Base-by-base conservation (phyloP, 352 stramenopile genomes). In the Phytophthora uliginosa region DNA sequence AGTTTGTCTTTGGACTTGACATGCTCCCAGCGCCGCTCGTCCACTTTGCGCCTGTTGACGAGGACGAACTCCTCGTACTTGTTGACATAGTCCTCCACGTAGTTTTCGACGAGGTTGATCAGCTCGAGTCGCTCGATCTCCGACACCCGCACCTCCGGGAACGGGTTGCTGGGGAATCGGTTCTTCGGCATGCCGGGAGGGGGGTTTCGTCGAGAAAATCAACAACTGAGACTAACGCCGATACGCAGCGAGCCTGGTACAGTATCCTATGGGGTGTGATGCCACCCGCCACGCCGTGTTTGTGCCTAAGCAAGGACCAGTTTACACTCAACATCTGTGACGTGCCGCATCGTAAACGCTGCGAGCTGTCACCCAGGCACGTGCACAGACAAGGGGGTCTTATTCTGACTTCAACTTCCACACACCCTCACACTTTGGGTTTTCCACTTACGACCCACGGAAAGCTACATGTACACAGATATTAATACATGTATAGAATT, bases 21-120 rank as follows among this genome's bases (percentile, higher is more conserved):
- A 20, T 60, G 36, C n/a, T 65, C 64, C 66, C 66, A 78, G 28
- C 66, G 66, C 18, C 31, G 34, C 13, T 63, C 28, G 52, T 78
- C 71, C 31, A 78, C 60, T 34, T 75, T 62, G 31, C 66, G 65
- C 26, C 58, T 61, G 20, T 70, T 55, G 36, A 66, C 45, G 15
- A 63, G 34, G 13, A 74, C 70, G 28, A 70, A 63, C 53, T 69
- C 34, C 50, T 69, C 53, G 55, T 63, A 77, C 38, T 84, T 80
- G 26, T 31, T 54, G 48, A 67, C 34, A 33, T 75, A 66, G 47
- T 75, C 55, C 9, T 66, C 36, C 20, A 75, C 51, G 51, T 59
- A 51, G 33, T 54, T 59, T 20, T 71, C 42, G 4, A 72, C 69
- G 40, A 76, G 67, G 20, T 71, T 31, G 7, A 76, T n/a, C 5